Percentiles rank a stretch among this genome's conserved stretches.
These are phyloP conservation scores for Periconia macrospinosa DNA, from an alignment of 2,329 filamentous ascomycete species.

Conservation along the genomic window DNA sequence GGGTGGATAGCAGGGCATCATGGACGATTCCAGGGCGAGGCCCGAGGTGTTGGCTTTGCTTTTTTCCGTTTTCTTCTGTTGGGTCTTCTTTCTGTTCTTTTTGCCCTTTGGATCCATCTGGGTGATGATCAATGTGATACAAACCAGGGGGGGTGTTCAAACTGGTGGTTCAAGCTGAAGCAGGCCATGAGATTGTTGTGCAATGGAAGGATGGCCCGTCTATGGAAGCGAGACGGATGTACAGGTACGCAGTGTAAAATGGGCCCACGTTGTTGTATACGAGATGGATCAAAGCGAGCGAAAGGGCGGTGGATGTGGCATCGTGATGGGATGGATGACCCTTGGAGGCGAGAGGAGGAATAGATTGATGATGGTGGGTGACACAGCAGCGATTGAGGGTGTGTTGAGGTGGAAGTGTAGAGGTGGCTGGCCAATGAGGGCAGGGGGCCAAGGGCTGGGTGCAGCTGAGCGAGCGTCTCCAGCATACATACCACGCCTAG, in stretches of 20 bases:
- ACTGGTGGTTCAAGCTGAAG: too few species aligned
- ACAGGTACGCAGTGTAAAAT: neutral
- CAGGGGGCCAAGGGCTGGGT: neutral
- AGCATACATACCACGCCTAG: slow-evolving; percentile 8
- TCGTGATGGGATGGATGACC: neutral
- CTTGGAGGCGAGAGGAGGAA: neutral
- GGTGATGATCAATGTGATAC: too few species aligned
- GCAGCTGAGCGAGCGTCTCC: neutral
- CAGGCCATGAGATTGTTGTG: neutral
- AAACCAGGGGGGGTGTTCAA: too few species aligned
- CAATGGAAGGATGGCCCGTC: neutral
- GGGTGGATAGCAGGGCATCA: too few species aligned
- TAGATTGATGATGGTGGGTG: neutral
- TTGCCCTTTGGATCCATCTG: too few species aligned
- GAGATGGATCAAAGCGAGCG: neutral
- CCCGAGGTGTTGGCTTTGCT: too few species aligned
- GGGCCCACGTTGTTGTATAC: too few species aligned
- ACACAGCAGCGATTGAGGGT: neutral
- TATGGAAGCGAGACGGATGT: neutral
- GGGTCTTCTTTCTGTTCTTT: too few species aligned
- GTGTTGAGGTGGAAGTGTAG: neutral
- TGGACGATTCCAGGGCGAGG: too few species aligned
- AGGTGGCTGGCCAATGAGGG: neutral
- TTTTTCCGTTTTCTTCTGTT: too few species aligned
- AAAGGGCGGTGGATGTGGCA: neutral